A percentile compares a stretch with the other conserved stretches of the same genome.
These are phyloP conservation scores for Dillenia suffruticosa DNA, from an alignment of 164 flowering plant species.

Conservation along the genomic window DNA sequence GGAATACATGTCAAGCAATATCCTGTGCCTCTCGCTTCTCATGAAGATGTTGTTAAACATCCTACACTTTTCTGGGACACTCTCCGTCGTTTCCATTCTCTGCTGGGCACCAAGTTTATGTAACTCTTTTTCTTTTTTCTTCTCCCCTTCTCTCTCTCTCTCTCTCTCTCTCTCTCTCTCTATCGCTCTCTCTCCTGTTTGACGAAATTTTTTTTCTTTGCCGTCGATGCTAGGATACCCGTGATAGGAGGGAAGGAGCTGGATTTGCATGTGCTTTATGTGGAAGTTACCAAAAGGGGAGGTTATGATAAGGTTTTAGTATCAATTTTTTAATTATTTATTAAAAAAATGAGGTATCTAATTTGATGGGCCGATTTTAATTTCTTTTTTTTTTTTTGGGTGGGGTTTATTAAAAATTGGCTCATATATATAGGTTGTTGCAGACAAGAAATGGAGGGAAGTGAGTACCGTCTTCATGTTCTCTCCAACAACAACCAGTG, in stretches of 20 bases:
- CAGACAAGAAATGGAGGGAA: constrained; percentile 91
- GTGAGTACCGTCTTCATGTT: constrained; percentile 57
- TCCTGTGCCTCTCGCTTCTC: constrained; percentile 52
- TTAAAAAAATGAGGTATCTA: neutral
- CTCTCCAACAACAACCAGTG: constrained; percentile 82
- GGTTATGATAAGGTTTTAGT: constrained; percentile 67
- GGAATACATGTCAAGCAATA: constrained; percentile 27
- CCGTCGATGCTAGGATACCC: constrained; percentile 46
- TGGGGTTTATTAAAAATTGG: too few species aligned
- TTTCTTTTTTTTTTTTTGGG: neutral
- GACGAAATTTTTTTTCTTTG: too few species aligned
- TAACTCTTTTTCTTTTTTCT: constrained; percentile 24
- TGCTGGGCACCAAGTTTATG: constrained; percentile 58
- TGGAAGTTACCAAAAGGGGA: constrained; percentile 79
- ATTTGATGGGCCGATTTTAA: neutral
- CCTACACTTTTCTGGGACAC: constrained; percentile 50
- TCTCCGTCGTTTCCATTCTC: constrained; percentile 49
- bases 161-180: too few species aligned
- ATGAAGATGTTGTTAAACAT: constrained; percentile 46
- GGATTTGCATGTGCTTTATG: constrained; percentile 75
- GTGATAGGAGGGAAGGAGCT: constrained; percentile 85
- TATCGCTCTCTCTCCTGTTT: too few species aligned
- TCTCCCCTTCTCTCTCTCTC: neutral
- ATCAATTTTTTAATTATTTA: neutral
- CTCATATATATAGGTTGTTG: constrained; percentile 42